Conservation (phyloP, 768 basidiomycete genomes). For the Epithele typhae region DNA sequence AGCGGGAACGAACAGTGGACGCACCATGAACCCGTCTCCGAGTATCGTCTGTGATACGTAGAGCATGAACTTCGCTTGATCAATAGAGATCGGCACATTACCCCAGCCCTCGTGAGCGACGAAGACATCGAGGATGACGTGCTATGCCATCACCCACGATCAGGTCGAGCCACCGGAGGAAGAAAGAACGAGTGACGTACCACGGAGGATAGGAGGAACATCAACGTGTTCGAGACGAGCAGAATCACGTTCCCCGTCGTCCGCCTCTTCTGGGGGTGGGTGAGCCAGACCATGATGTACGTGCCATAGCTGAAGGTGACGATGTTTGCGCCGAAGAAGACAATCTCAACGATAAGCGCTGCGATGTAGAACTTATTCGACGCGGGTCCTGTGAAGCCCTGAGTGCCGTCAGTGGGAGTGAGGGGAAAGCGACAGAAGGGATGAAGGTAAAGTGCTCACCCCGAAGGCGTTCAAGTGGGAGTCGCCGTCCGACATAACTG, state of each 20-base stretch:
- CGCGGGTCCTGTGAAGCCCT: not conserved
- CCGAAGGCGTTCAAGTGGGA: not conserved
- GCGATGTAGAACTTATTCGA: not conserved
- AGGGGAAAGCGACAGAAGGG: not conserved
- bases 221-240: constrained; percentile 3
- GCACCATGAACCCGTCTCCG: constrained; percentile 11
- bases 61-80: constrained; percentile 4
- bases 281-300: constrained; percentile 3
- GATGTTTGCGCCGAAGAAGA: not conserved
- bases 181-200: not conserved
- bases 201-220: constrained; percentile 4
- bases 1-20: not conserved
- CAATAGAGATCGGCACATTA: not conserved
- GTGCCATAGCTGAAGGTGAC: not conserved
- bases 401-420: not conserved
- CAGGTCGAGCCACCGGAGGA: not conserved
- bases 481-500: not conserved
- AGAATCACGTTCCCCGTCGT: not conserved
- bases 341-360: not conserved
- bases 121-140: constrained; percentile 1
- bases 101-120: not conserved
- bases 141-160: not conserved
- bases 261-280: not conserved
- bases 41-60: constrained; percentile 10
- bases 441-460: not conserved